Base-by-base conservation (phyloP, 2,329 filamentous ascomycete genomes). In the Leptoxyphium fumago region DNA sequence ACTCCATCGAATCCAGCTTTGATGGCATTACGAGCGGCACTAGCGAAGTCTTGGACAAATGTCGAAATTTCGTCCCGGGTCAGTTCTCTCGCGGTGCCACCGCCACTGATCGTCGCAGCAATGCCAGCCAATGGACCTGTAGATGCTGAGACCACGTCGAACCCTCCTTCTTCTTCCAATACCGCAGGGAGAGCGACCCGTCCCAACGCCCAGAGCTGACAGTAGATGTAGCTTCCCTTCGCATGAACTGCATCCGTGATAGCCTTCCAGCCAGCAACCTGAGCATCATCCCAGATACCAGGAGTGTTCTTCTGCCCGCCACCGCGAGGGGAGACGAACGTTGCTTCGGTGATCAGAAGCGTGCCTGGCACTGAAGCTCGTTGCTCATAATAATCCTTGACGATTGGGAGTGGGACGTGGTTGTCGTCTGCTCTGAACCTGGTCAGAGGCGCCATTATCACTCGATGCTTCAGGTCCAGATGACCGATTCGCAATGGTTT, bases 391-490 rank as follows among this genome's bases (percentile, higher is more conserved):
- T 62, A 61, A 5, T 58, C 50, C 63, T 48, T 65, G 52, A 43
- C 61, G 59, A 40, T 65, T 2, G 68, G 63, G 49, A 72, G 67
- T 67, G 50, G 54, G 38, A 56, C 39, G 18, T 53, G 42, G 44
- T 72, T 61, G 44, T 75, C 64, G 40, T 59, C 55, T 39, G 64
- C 64, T 40, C 66, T 60, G 56, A 65, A 65, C 38, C 67, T 62
- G n/a, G 74, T 77, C 44, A 80, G 60, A 2, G 76, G 75, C 1
- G 75, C 70, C 64, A 80, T 69, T 36, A 66, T 68, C 32, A 80
- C 53, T 38, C 71, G 68, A 50, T 68, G 64, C 32, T 60, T 54
- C 28, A 74, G 63, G 11, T 59, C 51, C 48, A 62, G 48, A 17
- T 52, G 48, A 21, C 70, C 70, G 14, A 72, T 52, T 13, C 55